These are phyloP conservation scores for Cafeteria roenbergensis DNA, from an alignment of 108 stramenopile genomes.

Conservation along the genomic window DNA sequence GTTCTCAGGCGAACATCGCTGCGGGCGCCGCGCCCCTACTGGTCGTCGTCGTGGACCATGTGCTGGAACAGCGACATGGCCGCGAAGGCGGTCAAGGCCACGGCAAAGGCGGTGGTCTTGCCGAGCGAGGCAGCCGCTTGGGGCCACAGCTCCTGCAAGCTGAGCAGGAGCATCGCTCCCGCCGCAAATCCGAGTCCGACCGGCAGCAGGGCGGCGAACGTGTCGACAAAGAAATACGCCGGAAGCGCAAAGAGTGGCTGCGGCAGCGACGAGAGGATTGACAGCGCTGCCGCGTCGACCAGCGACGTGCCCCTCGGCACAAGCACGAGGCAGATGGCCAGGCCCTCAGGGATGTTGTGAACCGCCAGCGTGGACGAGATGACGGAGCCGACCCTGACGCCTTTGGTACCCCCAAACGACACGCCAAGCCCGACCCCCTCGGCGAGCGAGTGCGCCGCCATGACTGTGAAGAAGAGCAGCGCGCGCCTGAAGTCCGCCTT, in stretches of 20 bases:
- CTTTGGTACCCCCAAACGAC: slow-evolving; percentile 67
- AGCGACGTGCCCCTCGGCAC: slow-evolving; percentile 66
- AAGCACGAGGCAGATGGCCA: slow-evolving; percentile 87
- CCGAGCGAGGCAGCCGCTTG: too few species aligned
- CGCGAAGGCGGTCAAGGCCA: too few species aligned
- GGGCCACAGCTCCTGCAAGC: too few species aligned
- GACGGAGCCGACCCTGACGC: slow-evolving; percentile 73
- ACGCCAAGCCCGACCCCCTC: slow-evolving; percentile 95
- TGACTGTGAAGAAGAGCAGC: slow-evolving; percentile 83
- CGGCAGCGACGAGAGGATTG: slow-evolving; percentile 77
- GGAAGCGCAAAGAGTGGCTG: slow-evolving; percentile 97
- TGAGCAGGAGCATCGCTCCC: slow-evolving; percentile 96
- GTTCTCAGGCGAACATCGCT: too few species aligned
- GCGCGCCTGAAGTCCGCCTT: too few species aligned
- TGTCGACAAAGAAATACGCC: slow-evolving; percentile 81
- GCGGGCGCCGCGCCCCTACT: too few species aligned
- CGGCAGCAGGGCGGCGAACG: slow-evolving; percentile 78
- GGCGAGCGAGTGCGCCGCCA: slow-evolving; percentile 90
- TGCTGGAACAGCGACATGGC: too few species aligned
- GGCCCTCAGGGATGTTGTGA: slow-evolving; percentile 95
- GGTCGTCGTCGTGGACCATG: too few species aligned
- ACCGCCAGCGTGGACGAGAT: slow-evolving; percentile 86
- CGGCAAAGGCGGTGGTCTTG: too few species aligned
- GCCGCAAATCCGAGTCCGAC: slow-evolving; percentile 93
- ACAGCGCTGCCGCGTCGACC: slow-evolving; percentile 76